phyloP scores from a whole-genome alignment of 2,329 filamentous ascomycete genomes.

The Coniochaeta sp. region DNA sequence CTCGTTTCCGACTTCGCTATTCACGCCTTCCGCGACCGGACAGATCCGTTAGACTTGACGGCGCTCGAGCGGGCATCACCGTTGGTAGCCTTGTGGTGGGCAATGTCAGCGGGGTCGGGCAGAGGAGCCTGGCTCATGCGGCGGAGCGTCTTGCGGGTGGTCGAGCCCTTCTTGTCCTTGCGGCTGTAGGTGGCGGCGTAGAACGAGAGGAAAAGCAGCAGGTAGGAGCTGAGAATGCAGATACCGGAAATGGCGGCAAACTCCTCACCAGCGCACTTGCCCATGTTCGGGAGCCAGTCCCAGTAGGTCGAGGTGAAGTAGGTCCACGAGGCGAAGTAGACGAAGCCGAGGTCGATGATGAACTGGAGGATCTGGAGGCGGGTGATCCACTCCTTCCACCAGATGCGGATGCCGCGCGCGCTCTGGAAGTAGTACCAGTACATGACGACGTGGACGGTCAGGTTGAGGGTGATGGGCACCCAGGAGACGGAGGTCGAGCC shows the following conservation, averaged over 20 bases:
- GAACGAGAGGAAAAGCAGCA: conserved; percentile 98
- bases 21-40: conserved; percentile 66
- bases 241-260: conserved; percentile 93
- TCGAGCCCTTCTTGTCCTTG: conserved; percentile 72
- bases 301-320: conserved; percentile 95
- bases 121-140: conserved; percentile 61
- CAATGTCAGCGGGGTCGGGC: conserved; percentile 74
- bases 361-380: conserved; percentile 96
- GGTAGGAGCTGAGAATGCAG: conserved; percentile 86
- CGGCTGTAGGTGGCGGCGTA: conserved; percentile 88
- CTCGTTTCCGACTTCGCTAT: not conserved
- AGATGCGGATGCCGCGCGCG: conserved; percentile 88
- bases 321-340: conserved; percentile 99
- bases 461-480: conserved; percentile 88
- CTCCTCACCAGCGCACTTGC: conserved; percentile 89
- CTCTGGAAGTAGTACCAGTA: conserved; percentile 99
- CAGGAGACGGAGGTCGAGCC: conserved; percentile 90
- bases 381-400: conserved; percentile 99
- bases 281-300: conserved; percentile 72
- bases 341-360: conserved; percentile 92
- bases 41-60: conserved; percentile 49
- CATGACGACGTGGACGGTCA: conserved; percentile 95
- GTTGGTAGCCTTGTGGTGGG: conserved; percentile 48
- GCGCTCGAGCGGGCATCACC: conserved; percentile 47
- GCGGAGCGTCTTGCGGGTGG: conserved; percentile 70